Conservation (phyloP, 1,284 basidiomycete genomes). For the Ganoderma multipileum region DNA sequence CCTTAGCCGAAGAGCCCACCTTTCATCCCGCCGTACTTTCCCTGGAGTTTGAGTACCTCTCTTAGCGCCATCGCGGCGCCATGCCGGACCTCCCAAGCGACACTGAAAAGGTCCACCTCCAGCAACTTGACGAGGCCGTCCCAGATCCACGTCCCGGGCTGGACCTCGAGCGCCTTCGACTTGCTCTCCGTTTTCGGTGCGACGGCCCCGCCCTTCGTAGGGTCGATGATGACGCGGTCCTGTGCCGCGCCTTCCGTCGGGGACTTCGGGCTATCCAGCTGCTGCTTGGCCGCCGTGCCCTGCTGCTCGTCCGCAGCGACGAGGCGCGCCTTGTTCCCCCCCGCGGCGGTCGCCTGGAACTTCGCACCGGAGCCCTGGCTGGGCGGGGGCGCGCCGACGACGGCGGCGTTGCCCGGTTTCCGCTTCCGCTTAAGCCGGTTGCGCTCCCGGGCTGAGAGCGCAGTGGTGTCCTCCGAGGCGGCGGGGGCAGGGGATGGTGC, state of each 20-base stretch:
- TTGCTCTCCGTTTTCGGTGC: slow-evolving; percentile 77
- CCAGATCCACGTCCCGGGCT: slow-evolving; percentile 88
- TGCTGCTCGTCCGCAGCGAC: slow-evolving; percentile 59
- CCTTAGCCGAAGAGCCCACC: slow-evolving; percentile 48
- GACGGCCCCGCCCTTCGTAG: slow-evolving; percentile 81
- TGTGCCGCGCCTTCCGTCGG: slow-evolving; percentile 51
- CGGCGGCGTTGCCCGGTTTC: slow-evolving; percentile 83
- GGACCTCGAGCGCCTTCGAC: slow-evolving; percentile 75
- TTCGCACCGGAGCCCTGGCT: slow-evolving; percentile 59
- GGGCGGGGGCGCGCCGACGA: slow-evolving; percentile 76
- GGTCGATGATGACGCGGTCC: slow-evolving; percentile 72
- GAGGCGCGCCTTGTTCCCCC: slow-evolving; percentile 77
- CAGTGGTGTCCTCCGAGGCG: slow-evolving; percentile 52
- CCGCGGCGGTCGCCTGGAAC: slow-evolving; percentile 61
- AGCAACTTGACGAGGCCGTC: slow-evolving; percentile 84
- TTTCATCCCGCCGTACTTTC: slow-evolving; percentile 82
- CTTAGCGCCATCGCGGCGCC: slow-evolving; percentile 93
- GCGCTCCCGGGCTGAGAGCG: slow-evolving; percentile 84
- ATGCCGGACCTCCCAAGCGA: slow-evolving; percentile 94
- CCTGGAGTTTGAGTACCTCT: slow-evolving; percentile 89
- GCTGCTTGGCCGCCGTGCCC: slow-evolving; percentile 38
- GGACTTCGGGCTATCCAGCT: slow-evolving; percentile 63
- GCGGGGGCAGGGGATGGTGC: slow-evolving; percentile 56
- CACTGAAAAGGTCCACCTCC: slow-evolving; percentile 86
- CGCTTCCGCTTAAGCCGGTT: slow-evolving; percentile 93